Evolutionary conservation across 441 rosid species (phyloP).

Genomic region (Corymbia citriodora): DNA sequence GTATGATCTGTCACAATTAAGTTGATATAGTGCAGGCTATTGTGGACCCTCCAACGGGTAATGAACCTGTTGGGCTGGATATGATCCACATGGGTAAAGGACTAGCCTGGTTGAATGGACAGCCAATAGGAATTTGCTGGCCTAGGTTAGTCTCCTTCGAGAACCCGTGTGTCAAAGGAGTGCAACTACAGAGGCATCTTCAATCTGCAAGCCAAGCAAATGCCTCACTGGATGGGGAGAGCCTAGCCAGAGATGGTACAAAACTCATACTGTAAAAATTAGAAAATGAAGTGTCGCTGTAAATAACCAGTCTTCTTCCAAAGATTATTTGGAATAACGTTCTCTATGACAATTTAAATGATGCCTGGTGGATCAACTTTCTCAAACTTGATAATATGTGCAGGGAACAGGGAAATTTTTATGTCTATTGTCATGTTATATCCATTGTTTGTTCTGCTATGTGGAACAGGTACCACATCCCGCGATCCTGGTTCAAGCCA

Average conservation of each 20-base stretch:
- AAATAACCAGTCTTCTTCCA: not conserved
- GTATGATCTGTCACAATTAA: not conserved
- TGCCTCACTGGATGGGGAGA: slow-evolving; percentile 86
- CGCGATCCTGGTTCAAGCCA: slow-evolving; percentile 92
- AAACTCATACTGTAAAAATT: not conserved
- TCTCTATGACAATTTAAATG: not conserved
- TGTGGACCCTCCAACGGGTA: slow-evolving; percentile 71
- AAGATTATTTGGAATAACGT: not conserved
- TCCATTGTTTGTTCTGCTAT: not conserved
- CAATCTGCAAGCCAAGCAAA: slow-evolving; percentile 66
- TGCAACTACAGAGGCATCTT: slow-evolving; percentile 87
- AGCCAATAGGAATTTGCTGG: slow-evolving; percentile 95
- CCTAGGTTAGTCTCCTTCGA: slow-evolving; percentile 40
- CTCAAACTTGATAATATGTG: not conserved
- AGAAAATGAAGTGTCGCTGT: not conserved
- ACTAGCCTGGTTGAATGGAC: slow-evolving; percentile 94
- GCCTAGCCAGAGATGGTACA: slow-evolving; percentile 95
- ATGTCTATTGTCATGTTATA: not conserved
- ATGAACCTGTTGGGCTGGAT: slow-evolving; percentile 88
- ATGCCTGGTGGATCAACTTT: not conserved
- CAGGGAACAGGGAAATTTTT: not conserved
- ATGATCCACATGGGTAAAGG: slow-evolving; percentile 97
- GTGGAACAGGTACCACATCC: slow-evolving; percentile 80
- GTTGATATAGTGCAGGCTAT: slow-evolving; percentile 39
- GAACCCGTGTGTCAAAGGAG: slow-evolving; percentile 48